Conservation (phyloP, 305 asterid species). For the Withania somnifera region DNA sequence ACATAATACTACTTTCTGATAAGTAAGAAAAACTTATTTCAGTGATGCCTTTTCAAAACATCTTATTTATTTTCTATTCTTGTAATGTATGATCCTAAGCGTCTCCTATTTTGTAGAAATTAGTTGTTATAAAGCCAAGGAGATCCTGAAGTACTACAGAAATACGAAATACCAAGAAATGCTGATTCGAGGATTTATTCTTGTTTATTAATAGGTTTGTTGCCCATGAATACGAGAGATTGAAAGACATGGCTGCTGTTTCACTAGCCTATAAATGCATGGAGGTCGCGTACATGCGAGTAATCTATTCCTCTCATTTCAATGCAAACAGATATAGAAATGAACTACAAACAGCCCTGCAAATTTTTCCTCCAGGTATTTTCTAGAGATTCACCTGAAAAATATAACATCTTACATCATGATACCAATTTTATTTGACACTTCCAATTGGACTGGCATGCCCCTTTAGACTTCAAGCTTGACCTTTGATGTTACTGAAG, state of each 20-base stretch:
- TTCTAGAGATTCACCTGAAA: background rate
- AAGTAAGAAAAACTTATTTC: background rate
- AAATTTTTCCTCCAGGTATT: constrained; percentile 59
- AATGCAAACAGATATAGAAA: constrained; percentile 45
- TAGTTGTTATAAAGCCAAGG: background rate
- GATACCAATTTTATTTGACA: background rate
- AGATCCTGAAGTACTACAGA: background rate
- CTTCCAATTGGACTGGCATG: background rate
- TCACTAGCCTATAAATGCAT: constrained; percentile 74
- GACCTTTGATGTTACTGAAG: constrained; percentile 4
- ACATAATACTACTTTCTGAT: background rate
- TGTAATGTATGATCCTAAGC: background rate
- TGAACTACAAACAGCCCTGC: constrained; percentile 55
- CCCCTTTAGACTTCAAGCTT: constrained; percentile 1
- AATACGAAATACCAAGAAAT: background rate
- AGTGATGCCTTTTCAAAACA: background rate
- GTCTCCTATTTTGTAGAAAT: background rate
- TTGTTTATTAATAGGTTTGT: constrained; percentile 40
- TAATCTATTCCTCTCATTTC: constrained; percentile 45
- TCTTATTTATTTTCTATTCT: background rate
- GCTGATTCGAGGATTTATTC: background rate
- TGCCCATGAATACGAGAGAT: constrained; percentile 65
- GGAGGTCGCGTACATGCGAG: constrained; percentile 70
- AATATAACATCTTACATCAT: constrained; percentile 1
- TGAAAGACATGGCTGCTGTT: constrained; percentile 71